A percentile compares a stretch with the other conserved stretches of the same genome.
Evolutionary conservation across 345 rosid species (phyloP).

Genomic region (Gossypium longicalyx): DNA sequence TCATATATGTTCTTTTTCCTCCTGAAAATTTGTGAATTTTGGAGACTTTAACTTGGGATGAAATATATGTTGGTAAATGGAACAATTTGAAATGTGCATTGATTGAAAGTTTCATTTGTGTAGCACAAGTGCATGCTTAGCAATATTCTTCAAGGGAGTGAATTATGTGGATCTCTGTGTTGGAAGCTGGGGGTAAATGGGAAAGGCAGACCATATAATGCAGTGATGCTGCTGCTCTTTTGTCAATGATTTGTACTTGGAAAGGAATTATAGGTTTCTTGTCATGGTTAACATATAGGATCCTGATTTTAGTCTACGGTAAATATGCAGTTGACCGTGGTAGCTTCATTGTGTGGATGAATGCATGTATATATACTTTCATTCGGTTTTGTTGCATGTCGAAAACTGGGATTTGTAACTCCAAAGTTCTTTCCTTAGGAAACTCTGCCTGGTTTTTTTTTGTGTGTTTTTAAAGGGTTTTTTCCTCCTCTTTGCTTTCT

Average conservation of each 20-base stretch:
- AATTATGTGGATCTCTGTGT: background rate
- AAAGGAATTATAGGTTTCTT: background rate
- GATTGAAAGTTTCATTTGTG: background rate
- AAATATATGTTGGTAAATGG: conserved; percentile 2
- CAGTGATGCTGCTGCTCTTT: background rate
- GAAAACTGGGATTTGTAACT: background rate
- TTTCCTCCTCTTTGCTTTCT: background rate
- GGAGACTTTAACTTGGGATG: background rate
- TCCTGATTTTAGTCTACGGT: background rate
- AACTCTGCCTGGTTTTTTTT: background rate
- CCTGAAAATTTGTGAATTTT: background rate
- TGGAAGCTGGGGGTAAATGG: background rate
- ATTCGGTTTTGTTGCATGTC: background rate
- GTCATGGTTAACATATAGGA: background rate
- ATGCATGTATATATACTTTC: background rate
- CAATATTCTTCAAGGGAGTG: background rate
- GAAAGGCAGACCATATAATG: background rate
- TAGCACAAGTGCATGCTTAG: background rate
- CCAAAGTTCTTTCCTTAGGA: background rate
- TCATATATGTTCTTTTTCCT: background rate
- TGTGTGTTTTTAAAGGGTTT: background rate
- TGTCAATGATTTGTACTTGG: background rate
- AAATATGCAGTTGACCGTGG: background rate
- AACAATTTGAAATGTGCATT: conserved; percentile 2
- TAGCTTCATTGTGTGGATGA: background rate